Conservation (phyloP, 2,329 filamentous ascomycete species). For the Venturia pyrina region DNA sequence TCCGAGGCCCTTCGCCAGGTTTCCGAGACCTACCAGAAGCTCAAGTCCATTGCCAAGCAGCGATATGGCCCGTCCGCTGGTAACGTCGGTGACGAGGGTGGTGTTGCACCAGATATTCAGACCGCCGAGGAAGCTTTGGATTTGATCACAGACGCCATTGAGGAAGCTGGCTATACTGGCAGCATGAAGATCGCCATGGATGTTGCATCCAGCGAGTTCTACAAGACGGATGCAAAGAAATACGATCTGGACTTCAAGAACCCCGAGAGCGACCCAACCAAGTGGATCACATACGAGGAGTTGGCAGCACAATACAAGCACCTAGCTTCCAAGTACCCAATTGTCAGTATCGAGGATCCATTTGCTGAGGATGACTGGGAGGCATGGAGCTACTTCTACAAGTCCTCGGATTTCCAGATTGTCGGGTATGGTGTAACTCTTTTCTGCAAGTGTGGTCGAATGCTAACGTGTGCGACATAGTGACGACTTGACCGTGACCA, state of each 20-base stretch:
- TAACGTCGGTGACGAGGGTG: slow-evolving; percentile 98
- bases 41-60: slow-evolving; percentile 97
- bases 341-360: slow-evolving; percentile 97
- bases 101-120: slow-evolving; percentile 98
- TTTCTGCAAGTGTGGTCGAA: slow-evolving; percentile 14
- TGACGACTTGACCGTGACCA: slow-evolving; percentile 98
- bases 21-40: slow-evolving; percentile 94
- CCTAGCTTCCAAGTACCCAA: slow-evolving; percentile 90
- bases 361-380: slow-evolving; percentile 99
- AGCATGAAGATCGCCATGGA: slow-evolving; percentile 99
- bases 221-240: slow-evolving; percentile 93
- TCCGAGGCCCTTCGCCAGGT: slow-evolving; percentile 93
- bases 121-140: slow-evolving; percentile 92
- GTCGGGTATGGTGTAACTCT: slow-evolving; percentile 47
- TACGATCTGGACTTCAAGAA: slow-evolving; percentile 99
- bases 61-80: slow-evolving; percentile 98
- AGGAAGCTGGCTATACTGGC: slow-evolving; percentile 90
- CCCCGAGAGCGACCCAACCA: slow-evolving; percentile 86
- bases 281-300: slow-evolving; percentile 99
- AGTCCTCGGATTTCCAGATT: slow-evolving; percentile 96
- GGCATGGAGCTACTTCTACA: slow-evolving; percentile 99
- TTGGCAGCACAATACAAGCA: slow-evolving; percentile 84
- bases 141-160: slow-evolving; percentile 89
- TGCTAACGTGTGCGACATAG: slow-evolving; percentile 25
- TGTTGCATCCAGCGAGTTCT: slow-evolving; percentile 98